phyloP scores from a whole-genome alignment of 78 protist species.

The Dictyostelium firmibasis region DNA sequence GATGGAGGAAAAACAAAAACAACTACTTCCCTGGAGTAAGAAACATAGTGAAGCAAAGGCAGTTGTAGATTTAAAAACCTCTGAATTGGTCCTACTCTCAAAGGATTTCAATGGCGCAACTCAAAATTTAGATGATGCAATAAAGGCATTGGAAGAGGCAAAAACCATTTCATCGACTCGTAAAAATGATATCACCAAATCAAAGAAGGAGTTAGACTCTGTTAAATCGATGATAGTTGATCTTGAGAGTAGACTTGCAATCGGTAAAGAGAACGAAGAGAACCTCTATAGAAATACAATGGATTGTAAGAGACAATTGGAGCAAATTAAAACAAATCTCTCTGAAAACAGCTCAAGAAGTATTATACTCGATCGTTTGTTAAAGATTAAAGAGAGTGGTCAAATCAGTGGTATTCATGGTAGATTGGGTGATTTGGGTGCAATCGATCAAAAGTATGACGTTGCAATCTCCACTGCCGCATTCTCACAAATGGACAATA shows the following conservation, averaged over 20 bases:
- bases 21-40: constrained; percentile 78
- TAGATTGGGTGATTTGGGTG: constrained; percentile 98
- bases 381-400: constrained; percentile 42
- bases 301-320: background rate
- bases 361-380: constrained; percentile 64
- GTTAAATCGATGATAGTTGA: background rate
- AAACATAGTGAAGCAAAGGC: constrained; percentile 37
- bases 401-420: constrained; percentile 92
- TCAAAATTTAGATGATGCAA: constrained; percentile 40
- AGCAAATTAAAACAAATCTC: constrained; percentile 23
- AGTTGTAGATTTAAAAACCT: constrained; percentile 29
- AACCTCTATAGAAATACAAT: background rate
- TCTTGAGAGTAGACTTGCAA: background rate
- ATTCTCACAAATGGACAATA: constrained; percentile 79
- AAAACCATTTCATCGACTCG: constrained; percentile 3
- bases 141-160: constrained; percentile 13
- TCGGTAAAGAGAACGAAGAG: background rate
- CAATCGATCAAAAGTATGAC: constrained; percentile 93
- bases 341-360: background rate
- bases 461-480: constrained; percentile 97
- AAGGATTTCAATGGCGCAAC: constrained; percentile 23
- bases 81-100: constrained; percentile 76
- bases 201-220: constrained; percentile 22
- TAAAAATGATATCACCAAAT: background rate
- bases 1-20: constrained; percentile 87